Base-by-base conservation (phyloP, 2,329 filamentous ascomycete species). In the Aureobasidium lini region DNA sequence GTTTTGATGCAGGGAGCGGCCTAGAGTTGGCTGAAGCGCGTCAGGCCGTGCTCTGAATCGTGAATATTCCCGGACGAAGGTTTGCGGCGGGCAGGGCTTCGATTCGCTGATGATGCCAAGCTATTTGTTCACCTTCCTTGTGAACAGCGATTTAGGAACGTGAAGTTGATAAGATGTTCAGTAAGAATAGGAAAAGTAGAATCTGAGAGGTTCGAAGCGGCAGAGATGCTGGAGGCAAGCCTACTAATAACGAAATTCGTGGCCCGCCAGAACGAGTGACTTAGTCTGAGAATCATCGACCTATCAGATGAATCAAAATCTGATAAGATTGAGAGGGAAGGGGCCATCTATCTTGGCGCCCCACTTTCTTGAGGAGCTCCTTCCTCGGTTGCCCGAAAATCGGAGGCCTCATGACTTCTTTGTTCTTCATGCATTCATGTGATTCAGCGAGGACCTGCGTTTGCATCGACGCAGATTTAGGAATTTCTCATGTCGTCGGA, bases 1-100 rank as follows among this genome's bases (percentile, higher is more conserved):
- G 54, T 57, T 48, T 57, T 47, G 54, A 48, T 43, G 42, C 43
- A 48, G 54, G 54, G 43, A 18, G 42, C 42, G 43, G 54, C 54
- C 43, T 57, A 47, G 43, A 57, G n/a, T 13, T 44, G 52, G 52
- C 52, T 44, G 52, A 18, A 44, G 42, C 43, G 54, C 39, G 53
- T 42, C 53, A 34, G 15, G 34, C 47, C 23, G 23, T 32, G 23
- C 23, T 23, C 23, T 23, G 23, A 23, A 23, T 23, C 23, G 23
- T 23, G 11, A 9, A 32, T 48, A 46, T 29, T 46, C 42, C 42
- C 42, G 42, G 23, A 46, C 29, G 53, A 47, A 57, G 42, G 43
- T 57, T 48, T 39, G 40, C 18, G 43, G 43, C n/a, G 44, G 28
- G 42, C 50, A 36, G 31, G 29, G 29, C 16, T 47, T 23, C 11